A percentile compares a stretch with the other conserved stretches of the same genome.
phyloP scores from a whole-genome alignment of 768 basidiomycete genomes.

The Lactarius sanguifluus region DNA sequence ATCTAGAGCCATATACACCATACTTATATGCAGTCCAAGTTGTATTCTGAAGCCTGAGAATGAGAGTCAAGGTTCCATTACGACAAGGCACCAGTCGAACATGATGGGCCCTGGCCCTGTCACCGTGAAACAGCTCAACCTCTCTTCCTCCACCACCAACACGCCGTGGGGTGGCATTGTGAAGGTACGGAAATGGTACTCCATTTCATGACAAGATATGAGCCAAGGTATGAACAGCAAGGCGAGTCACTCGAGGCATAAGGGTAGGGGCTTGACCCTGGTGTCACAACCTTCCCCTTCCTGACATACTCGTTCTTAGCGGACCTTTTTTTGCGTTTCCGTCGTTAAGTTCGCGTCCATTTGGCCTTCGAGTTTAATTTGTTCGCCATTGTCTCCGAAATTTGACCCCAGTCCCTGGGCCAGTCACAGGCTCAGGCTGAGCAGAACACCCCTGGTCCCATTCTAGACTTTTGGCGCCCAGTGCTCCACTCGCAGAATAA shows the following conservation, averaged over 20 bases:
- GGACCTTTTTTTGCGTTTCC: neutral
- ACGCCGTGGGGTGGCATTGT: neutral
- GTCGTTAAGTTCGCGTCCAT: no score
- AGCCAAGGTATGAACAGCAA: neutral
- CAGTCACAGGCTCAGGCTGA: neutral
- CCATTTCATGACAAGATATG: constrained; percentile 2
- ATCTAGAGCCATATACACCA: neutral
- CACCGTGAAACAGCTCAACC: neutral
- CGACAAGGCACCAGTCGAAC: neutral
- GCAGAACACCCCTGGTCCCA: neutral
- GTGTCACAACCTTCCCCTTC: no score
- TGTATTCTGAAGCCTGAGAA: no score
- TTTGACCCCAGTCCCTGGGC: neutral
- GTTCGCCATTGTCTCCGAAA: neutral
- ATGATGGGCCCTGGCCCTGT: neutral
- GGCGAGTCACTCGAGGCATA: no score
- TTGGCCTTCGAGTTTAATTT: neutral
- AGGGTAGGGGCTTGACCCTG: no score
- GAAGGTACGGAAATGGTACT: neutral
- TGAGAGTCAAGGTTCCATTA: neutral
- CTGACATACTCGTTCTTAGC: neutral
- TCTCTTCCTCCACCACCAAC: neutral
- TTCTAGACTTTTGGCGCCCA: neutral
- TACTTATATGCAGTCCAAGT: neutral
- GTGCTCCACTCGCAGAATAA: neutral